Base-by-base conservation (phyloP, 2,329 filamentous ascomycete species). In the Apiospora koreana region DNA sequence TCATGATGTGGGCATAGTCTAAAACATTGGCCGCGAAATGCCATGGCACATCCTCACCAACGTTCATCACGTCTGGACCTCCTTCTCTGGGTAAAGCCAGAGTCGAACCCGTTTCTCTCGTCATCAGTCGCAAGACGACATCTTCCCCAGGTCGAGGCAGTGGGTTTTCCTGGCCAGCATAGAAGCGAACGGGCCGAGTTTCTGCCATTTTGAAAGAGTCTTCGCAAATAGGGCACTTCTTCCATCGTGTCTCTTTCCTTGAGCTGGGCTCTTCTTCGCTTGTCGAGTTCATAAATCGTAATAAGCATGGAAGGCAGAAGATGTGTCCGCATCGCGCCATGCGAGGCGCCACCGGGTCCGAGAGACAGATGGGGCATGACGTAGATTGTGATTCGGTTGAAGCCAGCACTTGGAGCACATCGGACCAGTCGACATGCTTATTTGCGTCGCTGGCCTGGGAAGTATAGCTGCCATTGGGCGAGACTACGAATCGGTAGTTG, bases 301-400 rank as follows among this genome's bases (percentile, higher is more conserved):
- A 94, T 72, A 98, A 83, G 79, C 96, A 99, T 7, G 96, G 92
- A 43, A 98, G 84, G 79, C 96, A 99, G 80, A 98, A 98, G 16
- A 99, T 97, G 79, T 99, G 96, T 1, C 96, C 96, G 77, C 96
- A 99, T 78, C 92, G 95, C 54, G 96, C 95, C 95, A 99, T 99
- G 69, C 96, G 91, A 42, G 96, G 95, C 9, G 96, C 96, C 23
- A 97, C 94, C 1, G 96, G 96, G 69, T 93, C 93, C 1, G 93
- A 97, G 38, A 99, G 88, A 78, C 96, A 99, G 69, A 99, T 99
- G 0, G 96, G 96, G 79, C 96, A 99, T 28, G 93, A 94, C 2
- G 95, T 89, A 58, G 91, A 87, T 81, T 99, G 96, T 0, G 95
- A 97, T 80, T 96, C 91, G 70, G 93, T 89, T 1, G 95, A 98